Conservation (phyloP, 345 rosid genomes). For the Cardamine occulta region DNA sequence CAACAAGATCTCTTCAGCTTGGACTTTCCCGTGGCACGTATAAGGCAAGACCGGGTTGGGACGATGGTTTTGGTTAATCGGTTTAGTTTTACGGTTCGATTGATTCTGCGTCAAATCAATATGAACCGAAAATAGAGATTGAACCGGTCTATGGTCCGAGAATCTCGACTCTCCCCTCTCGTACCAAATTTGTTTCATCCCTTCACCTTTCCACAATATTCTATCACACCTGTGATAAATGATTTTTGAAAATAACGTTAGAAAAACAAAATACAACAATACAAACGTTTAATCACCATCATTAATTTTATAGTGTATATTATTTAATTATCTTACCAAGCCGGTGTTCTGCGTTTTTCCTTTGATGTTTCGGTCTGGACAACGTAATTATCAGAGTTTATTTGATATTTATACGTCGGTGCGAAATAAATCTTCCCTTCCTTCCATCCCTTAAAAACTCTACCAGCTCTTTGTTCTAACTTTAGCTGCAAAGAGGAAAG, state of each 20-base stretch:
- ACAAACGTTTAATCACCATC: neutral
- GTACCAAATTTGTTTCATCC: slow-evolving; percentile 73
- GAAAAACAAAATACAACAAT: neutral
- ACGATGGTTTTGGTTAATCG: slow-evolving; percentile 44
- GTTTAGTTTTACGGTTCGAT: slow-evolving; percentile 30
- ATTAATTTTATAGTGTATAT: neutral
- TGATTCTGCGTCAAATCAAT: slow-evolving; percentile 41
- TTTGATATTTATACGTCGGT: slow-evolving; percentile 87
- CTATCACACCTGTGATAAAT: slow-evolving; percentile 79
- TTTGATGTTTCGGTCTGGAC: slow-evolving; percentile 61
- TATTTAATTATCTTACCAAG: slow-evolving; percentile 62
- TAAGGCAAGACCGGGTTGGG: slow-evolving; percentile 53
- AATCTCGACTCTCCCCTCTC: slow-evolving; percentile 85
- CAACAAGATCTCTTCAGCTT: slow-evolving; percentile 76
- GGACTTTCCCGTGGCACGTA: slow-evolving; percentile 64
- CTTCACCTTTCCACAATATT: slow-evolving; percentile 90
- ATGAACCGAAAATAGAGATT: slow-evolving; percentile 70
- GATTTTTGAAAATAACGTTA: neutral
- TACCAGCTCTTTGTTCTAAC: slow-evolving; percentile 73
- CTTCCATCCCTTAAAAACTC: slow-evolving; percentile 86
- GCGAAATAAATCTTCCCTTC: slow-evolving; percentile 85
- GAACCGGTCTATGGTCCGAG: slow-evolving; percentile 97
- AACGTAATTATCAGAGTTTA: slow-evolving; percentile 72
- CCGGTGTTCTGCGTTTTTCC: slow-evolving; percentile 79
- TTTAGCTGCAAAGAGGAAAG: slow-evolving; percentile 54